phyloP scores from a whole-genome alignment of 495 filamentous ascomycete genomes.

The Aspergillus sclerotioniger region DNA sequence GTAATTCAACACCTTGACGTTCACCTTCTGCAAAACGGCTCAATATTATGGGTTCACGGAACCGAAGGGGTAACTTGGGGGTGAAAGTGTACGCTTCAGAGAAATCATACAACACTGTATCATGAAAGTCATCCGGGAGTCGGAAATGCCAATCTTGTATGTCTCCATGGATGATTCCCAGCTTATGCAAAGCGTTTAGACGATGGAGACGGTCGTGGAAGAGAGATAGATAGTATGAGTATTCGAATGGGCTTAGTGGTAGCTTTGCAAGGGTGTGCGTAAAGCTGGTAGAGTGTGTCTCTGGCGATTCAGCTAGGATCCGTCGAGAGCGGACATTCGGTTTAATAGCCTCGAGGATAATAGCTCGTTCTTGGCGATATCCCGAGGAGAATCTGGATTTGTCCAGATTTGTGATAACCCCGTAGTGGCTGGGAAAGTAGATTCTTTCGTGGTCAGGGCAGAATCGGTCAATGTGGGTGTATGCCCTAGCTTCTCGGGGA shows the following conservation, averaged over 20 bases:
- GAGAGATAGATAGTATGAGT: slow-evolving; percentile 18
- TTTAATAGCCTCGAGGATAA: slow-evolving; percentile 10
- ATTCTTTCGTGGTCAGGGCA: not conserved
- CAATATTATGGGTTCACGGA: not conserved
- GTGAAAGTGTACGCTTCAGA: slow-evolving; percentile 15
- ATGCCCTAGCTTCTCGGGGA: slow-evolving; percentile 4
- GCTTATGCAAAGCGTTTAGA: slow-evolving; percentile 14
- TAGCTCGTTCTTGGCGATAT: slow-evolving; percentile 4
- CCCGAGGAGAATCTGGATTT: not conserved
- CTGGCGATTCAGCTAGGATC: not conserved
- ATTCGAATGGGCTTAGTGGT: slow-evolving; percentile 14
- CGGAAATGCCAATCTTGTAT: slow-evolving; percentile 19
- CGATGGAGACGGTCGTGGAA: slow-evolving; percentile 18
- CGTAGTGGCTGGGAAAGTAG: not conserved
- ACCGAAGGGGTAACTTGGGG: not conserved
- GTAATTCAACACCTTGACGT: not conserved
- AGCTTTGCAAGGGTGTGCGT: not conserved
- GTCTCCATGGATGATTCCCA: slow-evolving; percentile 21
- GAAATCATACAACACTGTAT: slow-evolving; percentile 23
- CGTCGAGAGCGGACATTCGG: not conserved
- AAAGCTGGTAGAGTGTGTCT: not conserved
- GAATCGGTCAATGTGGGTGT: slow-evolving; percentile 4
- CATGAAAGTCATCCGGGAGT: slow-evolving; percentile 17
- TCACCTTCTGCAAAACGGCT: not conserved
- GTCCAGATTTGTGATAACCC: not conserved